phyloP scores from a whole-genome alignment of 1,139 yeast species.

The Suhomyces choctaworum region DNA sequence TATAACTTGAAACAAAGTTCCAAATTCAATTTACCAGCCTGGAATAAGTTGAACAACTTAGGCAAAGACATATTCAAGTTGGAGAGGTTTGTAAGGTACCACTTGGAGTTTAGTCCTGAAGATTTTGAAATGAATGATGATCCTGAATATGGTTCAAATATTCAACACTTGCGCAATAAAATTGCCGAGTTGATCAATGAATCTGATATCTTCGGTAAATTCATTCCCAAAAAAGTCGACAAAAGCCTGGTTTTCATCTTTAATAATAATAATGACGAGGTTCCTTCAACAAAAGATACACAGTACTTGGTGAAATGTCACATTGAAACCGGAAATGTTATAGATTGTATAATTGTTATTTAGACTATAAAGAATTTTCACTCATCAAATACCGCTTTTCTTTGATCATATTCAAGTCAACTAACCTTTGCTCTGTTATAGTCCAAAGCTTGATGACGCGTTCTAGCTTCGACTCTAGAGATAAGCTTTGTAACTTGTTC shows the following conservation, averaged over 20 bases:
- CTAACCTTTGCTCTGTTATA: constrained; percentile 56
- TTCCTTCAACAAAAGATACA: constrained; percentile 33
- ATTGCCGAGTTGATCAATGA: constrained; percentile 53
- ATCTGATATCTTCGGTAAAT: constrained; percentile 29
- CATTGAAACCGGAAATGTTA: constrained; percentile 66
- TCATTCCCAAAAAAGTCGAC: not conserved
- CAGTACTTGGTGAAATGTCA: constrained; percentile 59
- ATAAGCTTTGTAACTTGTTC: constrained; percentile 26
- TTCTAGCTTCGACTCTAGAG: constrained; percentile 51
- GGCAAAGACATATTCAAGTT: constrained; percentile 25
- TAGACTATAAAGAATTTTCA: constrained; percentile 17
- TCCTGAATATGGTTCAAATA: constrained; percentile 70
- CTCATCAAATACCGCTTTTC: constrained; percentile 27
- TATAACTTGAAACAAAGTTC: constrained; percentile 30
- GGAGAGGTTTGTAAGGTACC: constrained; percentile 52
- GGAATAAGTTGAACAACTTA: constrained; percentile 21
- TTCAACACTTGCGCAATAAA: constrained; percentile 59
- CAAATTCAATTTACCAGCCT: constrained; percentile 24
- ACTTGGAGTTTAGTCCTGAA: constrained; percentile 78
- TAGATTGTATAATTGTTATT: constrained; percentile 45
- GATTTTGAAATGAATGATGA: constrained; percentile 61
- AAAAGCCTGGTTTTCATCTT: constrained; percentile 28
- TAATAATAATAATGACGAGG: constrained; percentile 30
- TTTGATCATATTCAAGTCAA: constrained; percentile 36
- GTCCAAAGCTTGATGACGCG: constrained; percentile 60